These are phyloP conservation scores for Dothistroma pini DNA, from an alignment of 2,329 filamentous ascomycete species.

Conservation along the genomic window DNA sequence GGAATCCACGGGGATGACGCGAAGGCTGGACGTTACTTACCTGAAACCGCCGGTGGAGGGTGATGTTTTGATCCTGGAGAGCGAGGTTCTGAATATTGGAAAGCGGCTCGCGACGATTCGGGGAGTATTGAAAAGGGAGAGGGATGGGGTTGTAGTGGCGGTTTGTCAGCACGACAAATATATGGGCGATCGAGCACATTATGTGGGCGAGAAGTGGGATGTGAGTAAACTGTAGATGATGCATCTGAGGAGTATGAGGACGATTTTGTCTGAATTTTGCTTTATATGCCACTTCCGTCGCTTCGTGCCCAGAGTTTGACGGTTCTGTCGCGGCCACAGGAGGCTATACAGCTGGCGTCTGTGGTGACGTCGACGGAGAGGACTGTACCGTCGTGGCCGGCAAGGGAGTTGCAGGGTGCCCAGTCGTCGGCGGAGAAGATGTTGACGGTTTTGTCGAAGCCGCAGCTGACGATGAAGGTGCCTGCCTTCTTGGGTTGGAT, in stretches of 20 bases:
- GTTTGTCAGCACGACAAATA: conserved; percentile 30
- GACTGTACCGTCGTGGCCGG: conserved; percentile 88
- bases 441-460: conserved; percentile 94
- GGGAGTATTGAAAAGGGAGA: conserved; percentile 38
- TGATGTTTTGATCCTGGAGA: conserved; percentile 38
- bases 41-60: conserved; percentile 40
- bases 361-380: conserved; percentile 83
- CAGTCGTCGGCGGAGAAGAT: conserved; percentile 96
- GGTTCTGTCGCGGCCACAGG: conserved; percentile 88
- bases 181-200: conserved; percentile 12
- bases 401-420: conserved; percentile 74
- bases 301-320: conserved; percentile 96
- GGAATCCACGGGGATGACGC: conserved; percentile 37
- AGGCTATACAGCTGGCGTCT: conserved; percentile 89
- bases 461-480: conserved; percentile 85
- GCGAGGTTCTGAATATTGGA: conserved; percentile 42
- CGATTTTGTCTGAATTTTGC: neutral
- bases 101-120: conserved; percentile 38
- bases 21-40: conserved; percentile 44
- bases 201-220: conserved; percentile 4
- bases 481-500: conserved; percentile 72
- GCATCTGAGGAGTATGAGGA: neutral
- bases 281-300: conserved; percentile 53
- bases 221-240: neutral
- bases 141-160: conserved; percentile 29